A percentile compares a stretch with the other conserved stretches of the same genome.
Conservation (phyloP, 805 yeast species). For the Pichia thaimueangensis region DNA sequence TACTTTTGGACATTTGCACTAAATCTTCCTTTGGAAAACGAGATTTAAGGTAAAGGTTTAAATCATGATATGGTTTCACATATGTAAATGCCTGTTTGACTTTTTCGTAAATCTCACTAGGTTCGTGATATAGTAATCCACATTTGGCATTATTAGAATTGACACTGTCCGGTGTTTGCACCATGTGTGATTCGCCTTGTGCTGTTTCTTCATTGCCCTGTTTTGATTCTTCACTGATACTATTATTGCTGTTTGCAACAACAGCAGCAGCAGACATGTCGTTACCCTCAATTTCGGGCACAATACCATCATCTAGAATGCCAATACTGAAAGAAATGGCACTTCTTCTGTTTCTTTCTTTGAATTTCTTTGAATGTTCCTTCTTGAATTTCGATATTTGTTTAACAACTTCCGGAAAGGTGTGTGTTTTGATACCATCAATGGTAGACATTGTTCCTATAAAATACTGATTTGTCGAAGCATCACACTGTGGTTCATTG, state of each 20-base stretch:
- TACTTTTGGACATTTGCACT: conserved; percentile 75
- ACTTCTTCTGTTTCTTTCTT: conserved; percentile 27
- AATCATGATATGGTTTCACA: conserved; percentile 83
- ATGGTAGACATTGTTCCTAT: conserved; percentile 42
- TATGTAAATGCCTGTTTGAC: conserved; percentile 77
- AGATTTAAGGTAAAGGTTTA: conserved; percentile 63
- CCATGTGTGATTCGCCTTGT: not conserved
- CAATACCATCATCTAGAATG: conserved; percentile 29
- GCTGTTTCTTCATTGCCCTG: not conserved
- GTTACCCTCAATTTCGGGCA: conserved; percentile 1
- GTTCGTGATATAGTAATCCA: conserved; percentile 49
- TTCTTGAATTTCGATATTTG: conserved; percentile 35
- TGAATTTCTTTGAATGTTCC: conserved; percentile 36
- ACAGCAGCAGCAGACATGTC: not conserved
- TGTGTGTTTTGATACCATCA: conserved; percentile 34
- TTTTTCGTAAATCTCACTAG: conserved; percentile 72
- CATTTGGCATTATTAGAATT: conserved; percentile 22
- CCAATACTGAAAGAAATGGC: conserved; percentile 46
- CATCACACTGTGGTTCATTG: conserved; percentile 42
- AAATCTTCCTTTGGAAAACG: conserved; percentile 60
- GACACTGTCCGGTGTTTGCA: not conserved
- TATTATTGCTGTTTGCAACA: not conserved
- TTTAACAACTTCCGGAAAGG: conserved; percentile 56
- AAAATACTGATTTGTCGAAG: conserved; percentile 59
- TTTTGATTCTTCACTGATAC: not conserved